Percentiles rank a stretch among this genome's conserved stretches.
These are phyloP conservation scores for Eudorina sp. DNA, from an alignment of 139 green algal genomes.

Conservation along the genomic window DNA sequence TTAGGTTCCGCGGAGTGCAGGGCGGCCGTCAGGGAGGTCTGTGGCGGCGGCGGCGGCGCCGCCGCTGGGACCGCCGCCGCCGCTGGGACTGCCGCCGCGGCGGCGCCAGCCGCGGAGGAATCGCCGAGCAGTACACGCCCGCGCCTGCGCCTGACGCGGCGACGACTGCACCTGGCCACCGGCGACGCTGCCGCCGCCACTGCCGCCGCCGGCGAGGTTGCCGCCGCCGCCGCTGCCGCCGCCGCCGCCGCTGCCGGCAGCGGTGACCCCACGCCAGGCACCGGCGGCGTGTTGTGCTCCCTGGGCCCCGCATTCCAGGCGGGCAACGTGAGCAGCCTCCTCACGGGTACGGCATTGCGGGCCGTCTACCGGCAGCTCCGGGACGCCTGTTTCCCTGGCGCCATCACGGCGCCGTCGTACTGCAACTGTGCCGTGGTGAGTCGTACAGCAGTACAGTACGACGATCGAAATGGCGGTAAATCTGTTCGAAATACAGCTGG, in stretches of 20 bases:
- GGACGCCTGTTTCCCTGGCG: slow-evolving; percentile 12
- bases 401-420: slow-evolving; percentile 16
- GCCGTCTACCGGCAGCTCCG: slow-evolving; percentile 19
- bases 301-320: background rate
- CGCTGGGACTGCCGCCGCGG: no score
- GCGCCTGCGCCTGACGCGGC: background rate
- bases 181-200: no score
- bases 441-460: no score
- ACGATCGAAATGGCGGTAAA: no score
- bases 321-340: background rate
- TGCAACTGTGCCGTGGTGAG: slow-evolving; percentile 27
- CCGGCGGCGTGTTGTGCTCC: background rate
- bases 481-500: no score
- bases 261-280: background rate
- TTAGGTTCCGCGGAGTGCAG: background rate
- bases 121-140: no score
- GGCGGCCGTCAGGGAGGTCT: background rate
- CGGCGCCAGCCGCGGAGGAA: no score
- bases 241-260: background rate
- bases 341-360: background rate
- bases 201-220: no score
- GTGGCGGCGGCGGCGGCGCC: no score
- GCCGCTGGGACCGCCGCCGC: no score
- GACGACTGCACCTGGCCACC: background rate
- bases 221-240: no score